Percentiles rank a stretch among this genome's conserved stretches.
Conservation (phyloP, 176 grass and related monocot genomes). For the Aechmea fasciata region DNA sequence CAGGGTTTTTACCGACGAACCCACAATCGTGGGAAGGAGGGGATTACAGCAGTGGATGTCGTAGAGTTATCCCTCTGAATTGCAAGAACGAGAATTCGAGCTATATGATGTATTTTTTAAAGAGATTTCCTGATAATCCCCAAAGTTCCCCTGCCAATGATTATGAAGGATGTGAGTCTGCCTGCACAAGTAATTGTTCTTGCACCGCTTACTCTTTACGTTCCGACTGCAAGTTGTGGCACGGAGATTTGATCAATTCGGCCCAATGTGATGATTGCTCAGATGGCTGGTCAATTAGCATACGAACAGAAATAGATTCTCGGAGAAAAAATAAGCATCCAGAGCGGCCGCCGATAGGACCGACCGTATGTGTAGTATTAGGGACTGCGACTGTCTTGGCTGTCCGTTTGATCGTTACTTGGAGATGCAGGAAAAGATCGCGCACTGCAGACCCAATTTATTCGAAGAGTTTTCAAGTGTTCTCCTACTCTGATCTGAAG, state of each 20-base stretch:
- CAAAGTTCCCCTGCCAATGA: constrained; percentile 1
- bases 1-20: constrained; percentile 9
- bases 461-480: constrained; percentile 1
- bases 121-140: constrained; percentile 31
- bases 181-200: constrained; percentile 37
- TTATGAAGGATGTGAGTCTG: constrained; percentile 13
- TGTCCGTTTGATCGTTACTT: too few relatives aligned
- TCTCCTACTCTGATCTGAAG: constrained; percentile 19
- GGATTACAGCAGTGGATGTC: constrained; percentile 24
- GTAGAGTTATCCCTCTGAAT: constrained; percentile 21
- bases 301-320: too few relatives aligned
- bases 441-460: neutral
- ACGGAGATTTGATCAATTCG: constrained; percentile 10
- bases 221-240: constrained; percentile 20
- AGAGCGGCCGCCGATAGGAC: too few relatives aligned
- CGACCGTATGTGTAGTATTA: too few relatives aligned
- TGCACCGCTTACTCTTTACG: constrained; percentile 26
- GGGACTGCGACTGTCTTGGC: too few relatives aligned
- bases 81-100: neutral
- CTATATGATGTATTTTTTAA: neutral
- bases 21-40: constrained; percentile 12
- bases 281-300: neutral
- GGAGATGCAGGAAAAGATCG: neutral
- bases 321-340: too few relatives aligned
- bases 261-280: constrained; percentile 3